Evolutionary conservation across 176 grass and related monocot genomes (phyloP).

Genomic region (Musa acuminata): DNA sequence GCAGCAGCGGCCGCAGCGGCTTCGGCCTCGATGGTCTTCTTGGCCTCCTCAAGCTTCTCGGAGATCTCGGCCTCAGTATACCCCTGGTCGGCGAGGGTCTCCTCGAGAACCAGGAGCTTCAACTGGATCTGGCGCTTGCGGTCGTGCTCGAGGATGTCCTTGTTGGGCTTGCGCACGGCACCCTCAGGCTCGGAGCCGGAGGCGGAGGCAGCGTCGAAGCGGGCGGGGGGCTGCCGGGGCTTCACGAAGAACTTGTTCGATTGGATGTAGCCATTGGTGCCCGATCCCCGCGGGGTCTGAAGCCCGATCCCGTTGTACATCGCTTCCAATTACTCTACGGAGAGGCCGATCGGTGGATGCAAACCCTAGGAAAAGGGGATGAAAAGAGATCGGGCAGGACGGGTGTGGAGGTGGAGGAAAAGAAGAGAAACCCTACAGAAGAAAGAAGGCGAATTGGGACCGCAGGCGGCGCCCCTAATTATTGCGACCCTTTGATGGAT

Average conservation of each 20-base stretch:
- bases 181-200: not conserved
- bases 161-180: slow-evolving; percentile 65
- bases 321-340: not conserved
- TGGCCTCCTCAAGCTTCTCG: slow-evolving; percentile 49
- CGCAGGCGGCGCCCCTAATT: too few species aligned
- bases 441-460: too few species aligned
- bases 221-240: slow-evolving; percentile 22
- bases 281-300: slow-evolving; percentile 78
- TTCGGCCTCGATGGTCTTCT: slow-evolving; percentile 43
- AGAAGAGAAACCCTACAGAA: too few species aligned
- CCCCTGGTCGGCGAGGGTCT: slow-evolving; percentile 74
- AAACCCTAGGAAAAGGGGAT: not conserved
- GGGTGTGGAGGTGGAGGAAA: not conserved
- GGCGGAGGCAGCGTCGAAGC: slow-evolving; percentile 5
- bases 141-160: slow-evolving; percentile 90
- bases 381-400: not conserved
- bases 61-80: slow-evolving; percentile 84
- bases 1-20: slow-evolving; percentile 18
- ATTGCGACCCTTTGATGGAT: too few species aligned
- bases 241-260: slow-evolving; percentile 86
- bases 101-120: slow-evolving; percentile 53
- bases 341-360: not conserved
- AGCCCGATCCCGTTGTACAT: slow-evolving; percentile 99
- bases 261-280: slow-evolving; percentile 85
- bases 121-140: slow-evolving; percentile 84